Base-by-base conservation (phyloP, 768 basidiomycete genomes). In the Serendipita indica region DNA sequence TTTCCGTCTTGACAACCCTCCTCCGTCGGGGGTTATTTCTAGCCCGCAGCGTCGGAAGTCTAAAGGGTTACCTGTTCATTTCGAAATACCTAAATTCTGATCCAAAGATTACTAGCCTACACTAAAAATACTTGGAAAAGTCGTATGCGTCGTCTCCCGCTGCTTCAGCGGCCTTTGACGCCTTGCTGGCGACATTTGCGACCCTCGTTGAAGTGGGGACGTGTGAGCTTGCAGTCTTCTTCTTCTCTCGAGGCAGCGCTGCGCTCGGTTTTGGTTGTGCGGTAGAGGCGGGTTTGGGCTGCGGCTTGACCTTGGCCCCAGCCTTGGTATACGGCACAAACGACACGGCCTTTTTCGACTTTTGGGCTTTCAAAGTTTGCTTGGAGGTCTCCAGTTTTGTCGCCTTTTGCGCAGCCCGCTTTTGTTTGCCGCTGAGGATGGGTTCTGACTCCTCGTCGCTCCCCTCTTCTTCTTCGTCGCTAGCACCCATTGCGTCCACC, bases 391-490 rank as follows among this genome's bases (percentile, higher is more conserved):
- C 37, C 18, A 33, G 3, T 56, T 20, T 22, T 37, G 28, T 39
- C 59, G 39, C 39, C 57, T 18, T 58, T 52, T 61, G 22, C 39
- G 27, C 60, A 33, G 25, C 33, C 58, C 46, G 39, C 59, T 45
- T 57, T 58, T 43, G 46, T 52, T 57, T 58, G 32, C 49, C 25
- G 25, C 22, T 25, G 16, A 33, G 49, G 12, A 54, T 28, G 10
- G 49, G 49, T n/a, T 54, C 60, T 61, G 32, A 59, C 59, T 60
- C 34, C 39, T 37, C 57, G 32, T 58, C 45, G 33, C 57, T 33
- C 32, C 43, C 39, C 22, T 33, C 57, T 32, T 27, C 57, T n/a
- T 41, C 62, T 10, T 49, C 58, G 30, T 52, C 59, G 27, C 49
- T 58, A 39, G 46, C 56, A 33, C 49, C 45, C 56, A 49, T 28